Conservation (phyloP, 306 rosid species). For the Cajanus cajan region DNA sequence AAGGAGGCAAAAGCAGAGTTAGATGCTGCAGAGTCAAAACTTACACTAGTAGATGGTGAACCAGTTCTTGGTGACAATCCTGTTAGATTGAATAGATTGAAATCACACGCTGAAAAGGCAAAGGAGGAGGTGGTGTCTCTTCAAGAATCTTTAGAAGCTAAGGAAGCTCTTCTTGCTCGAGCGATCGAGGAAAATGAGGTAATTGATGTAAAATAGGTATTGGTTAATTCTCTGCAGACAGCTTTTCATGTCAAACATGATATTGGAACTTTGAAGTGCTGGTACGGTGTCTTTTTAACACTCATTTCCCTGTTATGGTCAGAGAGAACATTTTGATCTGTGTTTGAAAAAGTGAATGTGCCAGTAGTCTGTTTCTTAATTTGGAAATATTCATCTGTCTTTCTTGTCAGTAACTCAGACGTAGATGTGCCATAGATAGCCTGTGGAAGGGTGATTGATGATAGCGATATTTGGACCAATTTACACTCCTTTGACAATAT, state of each 20-base stretch:
- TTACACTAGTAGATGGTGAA: slow-evolving; percentile 85
- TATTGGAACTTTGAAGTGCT: slow-evolving; percentile 12
- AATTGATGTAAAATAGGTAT: slow-evolving; percentile 9
- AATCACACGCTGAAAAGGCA: slow-evolving; percentile 69
- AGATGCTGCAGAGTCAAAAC: slow-evolving; percentile 79
- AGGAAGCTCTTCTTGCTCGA: slow-evolving; percentile 90
- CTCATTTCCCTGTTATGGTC: background rate
- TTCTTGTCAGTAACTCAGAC: background rate
- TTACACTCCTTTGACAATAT: background rate
- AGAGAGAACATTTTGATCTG: background rate
- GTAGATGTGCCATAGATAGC: slow-evolving; percentile 2
- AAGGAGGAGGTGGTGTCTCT: slow-evolving; percentile 71
- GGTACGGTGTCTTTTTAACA: background rate
- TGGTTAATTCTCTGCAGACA: background rate
- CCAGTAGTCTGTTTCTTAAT: background rate
- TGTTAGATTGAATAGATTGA: slow-evolving; percentile 71
- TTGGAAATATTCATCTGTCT: background rate
- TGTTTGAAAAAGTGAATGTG: background rate
- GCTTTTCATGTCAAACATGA: slow-evolving; percentile 12
- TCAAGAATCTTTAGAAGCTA: slow-evolving; percentile 85
- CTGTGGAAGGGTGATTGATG: background rate
- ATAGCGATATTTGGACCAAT: background rate
- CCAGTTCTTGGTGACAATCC: slow-evolving; percentile 97
- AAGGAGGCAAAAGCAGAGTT: slow-evolving; percentile 61
- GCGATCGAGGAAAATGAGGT: slow-evolving; percentile 95